Base-by-base conservation (phyloP, 2,329 filamentous ascomycete species). In the Neospermospora avenae region DNA sequence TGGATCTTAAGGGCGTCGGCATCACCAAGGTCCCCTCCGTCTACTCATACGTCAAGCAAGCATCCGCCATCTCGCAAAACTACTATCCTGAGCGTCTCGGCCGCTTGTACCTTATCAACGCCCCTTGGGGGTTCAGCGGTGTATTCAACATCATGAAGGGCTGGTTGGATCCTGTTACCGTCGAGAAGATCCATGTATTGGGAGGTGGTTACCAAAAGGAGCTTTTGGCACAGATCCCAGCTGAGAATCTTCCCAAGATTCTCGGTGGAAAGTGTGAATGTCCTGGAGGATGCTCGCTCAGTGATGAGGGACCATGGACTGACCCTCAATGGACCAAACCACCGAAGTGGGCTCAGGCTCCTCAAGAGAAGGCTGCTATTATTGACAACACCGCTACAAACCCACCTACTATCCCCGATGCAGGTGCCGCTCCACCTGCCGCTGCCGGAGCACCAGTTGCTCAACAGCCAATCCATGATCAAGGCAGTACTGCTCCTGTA, bases 71-170 rank as follows among this genome's bases (percentile, higher is more conserved):
- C 78, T 96, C 91, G 66, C 95, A 98, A 79, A 96, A 98, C 84
- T 96, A 98, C 85, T 99, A 99, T 80, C 95, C 95, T 7, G 95
- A 99, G 83, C 90, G 95, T 61, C 83, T 99, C 61, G 95, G 95
- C 72, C 93, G 92, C 78, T 83, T 99, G 74, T 99, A 96, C 83
- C 80, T 99, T 70, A 97, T 99, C 86, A 99, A 99, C 78, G 91
- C 93, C 3, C 92, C 92, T 20, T 98, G 93, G 93, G 93, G 93
- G 25, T 98, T 98, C 82, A 88, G 88, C 63, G 83, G 84, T 68
- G 89, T 92, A 65, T 99, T 95, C 83, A 82, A 79, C 73, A 83
- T 96, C 60, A 84, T 98, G 77, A 97, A 96, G 83, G 86, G 87
- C 67, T 98, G 95, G 85, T 84, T 99, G 71, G 95, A 99, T 78